A percentile compares a stretch with the other conserved stretches of the same genome.
phyloP scores from a whole-genome alignment of 495 filamentous ascomycete genomes.

The Xylaria intraflava region DNA sequence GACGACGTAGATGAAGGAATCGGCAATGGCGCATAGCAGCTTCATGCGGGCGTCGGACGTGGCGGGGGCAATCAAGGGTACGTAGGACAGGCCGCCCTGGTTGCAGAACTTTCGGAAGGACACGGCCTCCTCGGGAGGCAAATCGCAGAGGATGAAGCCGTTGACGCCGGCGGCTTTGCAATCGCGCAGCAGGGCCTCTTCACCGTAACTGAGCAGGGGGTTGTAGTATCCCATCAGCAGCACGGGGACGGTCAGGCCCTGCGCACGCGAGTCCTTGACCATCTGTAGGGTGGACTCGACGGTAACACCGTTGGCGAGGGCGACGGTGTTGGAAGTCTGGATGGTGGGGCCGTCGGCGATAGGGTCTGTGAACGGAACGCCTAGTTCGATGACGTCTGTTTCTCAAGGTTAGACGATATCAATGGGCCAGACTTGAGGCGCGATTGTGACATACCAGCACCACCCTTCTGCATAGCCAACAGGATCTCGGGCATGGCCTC shows the following conservation, averaged over 20 bases:
- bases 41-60: constrained; percentile 92
- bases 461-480: constrained; percentile 85
- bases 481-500: constrained; percentile 77
- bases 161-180: constrained; percentile 83
- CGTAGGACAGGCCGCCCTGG: constrained; percentile 76
- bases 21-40: constrained; percentile 90
- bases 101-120: constrained; percentile 82
- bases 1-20: constrained; percentile 99
- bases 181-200: constrained; percentile 79
- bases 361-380: constrained; percentile 94
- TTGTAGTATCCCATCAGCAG: constrained; percentile 99
- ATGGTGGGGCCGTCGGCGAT: constrained; percentile 95
- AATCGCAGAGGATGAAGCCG: constrained; percentile 95
- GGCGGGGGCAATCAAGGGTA: constrained; percentile 89
- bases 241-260: constrained; percentile 72
- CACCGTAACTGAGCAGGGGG: constrained; percentile 85
- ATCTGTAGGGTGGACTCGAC: constrained; percentile 70
- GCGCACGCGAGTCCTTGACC: constrained; percentile 65
- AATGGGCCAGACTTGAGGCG: neutral
- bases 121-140: constrained; percentile 94
- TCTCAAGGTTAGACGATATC: neutral
- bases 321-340: constrained; percentile 81
- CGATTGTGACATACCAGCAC: constrained; percentile 62
- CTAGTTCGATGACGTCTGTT: constrained; percentile 73
- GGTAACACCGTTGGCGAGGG: constrained; percentile 82